phyloP scores from a whole-genome alignment of 2,329 filamentous ascomycete genomes.

The Tympanopsis confertula region DNA sequence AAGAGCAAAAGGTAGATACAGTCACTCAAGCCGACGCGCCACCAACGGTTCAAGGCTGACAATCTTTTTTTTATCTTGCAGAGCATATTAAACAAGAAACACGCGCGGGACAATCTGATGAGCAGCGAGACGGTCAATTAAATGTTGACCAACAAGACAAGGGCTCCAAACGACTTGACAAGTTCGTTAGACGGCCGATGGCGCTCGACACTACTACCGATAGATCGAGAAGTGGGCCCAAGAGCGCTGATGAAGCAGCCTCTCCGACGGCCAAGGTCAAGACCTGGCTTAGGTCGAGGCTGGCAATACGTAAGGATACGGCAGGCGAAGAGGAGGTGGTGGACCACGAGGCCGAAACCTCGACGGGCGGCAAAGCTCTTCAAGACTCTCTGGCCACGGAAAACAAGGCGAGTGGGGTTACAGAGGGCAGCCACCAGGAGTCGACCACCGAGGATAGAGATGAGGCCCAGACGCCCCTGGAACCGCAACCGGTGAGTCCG shows the following conservation, averaged over 20 bases:
- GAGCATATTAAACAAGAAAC: slow-evolving; percentile 36
- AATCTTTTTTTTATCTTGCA: no score
- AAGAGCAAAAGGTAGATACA: slow-evolving; percentile 44
- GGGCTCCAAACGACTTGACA: slow-evolving; percentile 2
- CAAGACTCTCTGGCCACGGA: not conserved
- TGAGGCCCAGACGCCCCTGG: no score
- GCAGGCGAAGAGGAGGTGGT: no score
- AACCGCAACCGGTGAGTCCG: no score
- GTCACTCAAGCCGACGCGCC: not conserved
- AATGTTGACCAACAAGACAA: no score
- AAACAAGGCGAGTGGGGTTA: no score
- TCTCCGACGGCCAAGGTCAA: slow-evolving; percentile 28
- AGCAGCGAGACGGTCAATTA: no score
- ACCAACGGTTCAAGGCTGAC: no score
- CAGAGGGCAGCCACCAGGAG: no score
- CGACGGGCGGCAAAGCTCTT: not conserved
- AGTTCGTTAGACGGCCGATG: slow-evolving; percentile 1
- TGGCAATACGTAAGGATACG: not conserved
- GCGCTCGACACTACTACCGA: slow-evolving; percentile 8
- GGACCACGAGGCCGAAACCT: not conserved
- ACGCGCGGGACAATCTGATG: no score
- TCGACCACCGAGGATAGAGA: no score
- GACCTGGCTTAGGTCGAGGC: slow-evolving; percentile 40
- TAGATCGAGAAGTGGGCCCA: slow-evolving; percentile 7
- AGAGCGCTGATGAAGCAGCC: slow-evolving; percentile 7